phyloP scores from a whole-genome alignment of 106 monocot genomes.

The Agapanthus africanus region DNA sequence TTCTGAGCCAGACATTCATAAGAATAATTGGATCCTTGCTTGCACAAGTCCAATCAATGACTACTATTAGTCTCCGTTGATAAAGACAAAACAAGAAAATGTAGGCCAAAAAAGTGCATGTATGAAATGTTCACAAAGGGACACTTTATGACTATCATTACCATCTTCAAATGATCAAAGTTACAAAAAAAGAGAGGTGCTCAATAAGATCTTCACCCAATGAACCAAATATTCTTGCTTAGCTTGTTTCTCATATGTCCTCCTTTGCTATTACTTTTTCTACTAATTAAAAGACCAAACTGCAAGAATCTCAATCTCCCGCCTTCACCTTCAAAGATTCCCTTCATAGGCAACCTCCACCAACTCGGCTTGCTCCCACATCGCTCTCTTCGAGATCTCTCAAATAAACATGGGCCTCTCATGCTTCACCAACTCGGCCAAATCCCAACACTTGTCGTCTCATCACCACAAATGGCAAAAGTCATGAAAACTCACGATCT shows the following conservation, averaged over 20 bases:
- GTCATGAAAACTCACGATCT: conserved; percentile 22
- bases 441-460: conserved; percentile 17
- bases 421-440: conserved; percentile 25
- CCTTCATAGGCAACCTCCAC: conserved; percentile 19
- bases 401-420: conserved; percentile 25
- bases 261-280: neutral
- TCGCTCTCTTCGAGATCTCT: conserved; percentile 17
- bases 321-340: conserved; percentile 31
- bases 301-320: neutral
- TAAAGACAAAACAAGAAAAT: no score
- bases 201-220: no score
- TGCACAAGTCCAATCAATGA: no score
- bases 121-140: no score
- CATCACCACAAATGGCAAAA: conserved; percentile 2
- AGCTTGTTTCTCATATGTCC: neutral
- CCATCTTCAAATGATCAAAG: no score
- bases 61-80: no score
- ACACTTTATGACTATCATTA: no score
- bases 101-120: no score
- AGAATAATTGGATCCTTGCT: no score
- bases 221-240: neutral
- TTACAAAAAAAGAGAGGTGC: no score
- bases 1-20: no score
- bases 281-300: neutral
- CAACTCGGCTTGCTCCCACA: conserved; percentile 15